Percentiles rank a stretch among this genome's conserved stretches.
phyloP scores from a whole-genome alignment of 176 grass and related monocot genomes.

The Phyllostachys edulis region DNA sequence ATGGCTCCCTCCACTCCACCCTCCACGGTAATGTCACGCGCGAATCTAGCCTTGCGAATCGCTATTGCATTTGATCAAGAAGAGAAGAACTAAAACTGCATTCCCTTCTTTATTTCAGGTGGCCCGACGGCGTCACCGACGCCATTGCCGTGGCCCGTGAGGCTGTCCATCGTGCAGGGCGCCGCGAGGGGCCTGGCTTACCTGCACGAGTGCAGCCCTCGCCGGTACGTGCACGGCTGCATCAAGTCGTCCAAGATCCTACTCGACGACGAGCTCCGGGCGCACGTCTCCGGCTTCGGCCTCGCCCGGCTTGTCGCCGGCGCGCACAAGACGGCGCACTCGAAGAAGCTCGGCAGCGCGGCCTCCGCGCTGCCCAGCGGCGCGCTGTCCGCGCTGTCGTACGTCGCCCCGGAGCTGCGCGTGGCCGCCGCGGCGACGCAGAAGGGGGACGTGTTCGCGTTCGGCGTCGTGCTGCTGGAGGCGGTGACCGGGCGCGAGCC shows the following conservation, averaged over 20 bases:
- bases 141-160: conserved; percentile 62
- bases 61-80: background rate
- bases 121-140: conserved; percentile 61
- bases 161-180: conserved; percentile 79
- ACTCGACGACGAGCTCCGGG: conserved; percentile 76
- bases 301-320: conserved; percentile 72
- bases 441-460: conserved; percentile 89
- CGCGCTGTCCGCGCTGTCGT: conserved; percentile 34
- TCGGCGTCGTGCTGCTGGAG: conserved; percentile 89
- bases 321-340: conserved; percentile 55
- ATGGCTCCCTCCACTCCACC: conserved; percentile 84
- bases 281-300: conserved; percentile 87
- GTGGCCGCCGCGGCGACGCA: conserved; percentile 48
- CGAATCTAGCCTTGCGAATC: background rate
- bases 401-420: conserved; percentile 75
- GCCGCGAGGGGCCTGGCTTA: conserved; percentile 65
- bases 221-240: conserved; percentile 86
- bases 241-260: conserved; percentile 92
- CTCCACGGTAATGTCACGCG: conserved; percentile 59
- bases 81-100: background rate
- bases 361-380: conserved; percentile 43
- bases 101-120: conserved; percentile 37
- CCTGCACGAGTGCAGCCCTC: conserved; percentile 88
- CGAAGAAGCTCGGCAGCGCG: conserved; percentile 55
- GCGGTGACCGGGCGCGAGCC: conserved; percentile 72